A percentile compares a stretch with the other conserved stretches of the same genome.
phyloP scores from a whole-genome alignment of 371 early-diverging fungal genomes.

The Mucor mucedo region DNA sequence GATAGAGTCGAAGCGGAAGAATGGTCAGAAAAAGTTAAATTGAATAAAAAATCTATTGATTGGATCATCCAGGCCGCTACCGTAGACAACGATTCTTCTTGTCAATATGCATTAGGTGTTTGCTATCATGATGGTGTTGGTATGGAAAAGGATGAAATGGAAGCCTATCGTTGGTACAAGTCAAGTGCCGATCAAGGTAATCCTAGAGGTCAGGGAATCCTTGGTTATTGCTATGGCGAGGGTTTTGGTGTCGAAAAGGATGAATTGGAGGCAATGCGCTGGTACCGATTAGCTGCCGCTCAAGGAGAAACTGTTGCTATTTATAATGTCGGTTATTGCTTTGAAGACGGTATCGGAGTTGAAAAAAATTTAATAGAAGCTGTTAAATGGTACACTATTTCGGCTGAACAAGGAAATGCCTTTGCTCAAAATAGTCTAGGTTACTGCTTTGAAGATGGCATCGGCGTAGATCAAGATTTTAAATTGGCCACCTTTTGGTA shows the following conservation, averaged over 20 bases:
- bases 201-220: constrained; percentile 70
- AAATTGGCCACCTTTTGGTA: constrained; percentile 63
- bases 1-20: constrained; percentile 70
- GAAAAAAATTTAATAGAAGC: constrained; percentile 78
- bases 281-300: constrained; percentile 89
- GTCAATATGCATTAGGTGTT: constrained; percentile 64
- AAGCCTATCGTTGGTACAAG: constrained; percentile 65
- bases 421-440: constrained; percentile 82
- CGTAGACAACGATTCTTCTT: constrained; percentile 37
- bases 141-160: constrained; percentile 46
- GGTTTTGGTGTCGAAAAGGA: constrained; percentile 78
- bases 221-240: constrained; percentile 78
- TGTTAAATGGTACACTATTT: constrained; percentile 88
- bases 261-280: constrained; percentile 75
- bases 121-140: constrained; percentile 77
- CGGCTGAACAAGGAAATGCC: constrained; percentile 81
- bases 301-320: constrained; percentile 88
- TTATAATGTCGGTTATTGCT: constrained; percentile 92
- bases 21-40: constrained; percentile 49
- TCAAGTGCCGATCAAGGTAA: constrained; percentile 65
- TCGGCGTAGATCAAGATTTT: constrained; percentile 62
- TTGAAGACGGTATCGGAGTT: constrained; percentile 91
- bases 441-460: constrained; percentile 78
- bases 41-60: constrained; percentile 42
- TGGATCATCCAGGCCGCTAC: constrained; percentile 69